Base-by-base conservation (phyloP, 768 basidiomycete species). In the Tephrocybe rancida region DNA sequence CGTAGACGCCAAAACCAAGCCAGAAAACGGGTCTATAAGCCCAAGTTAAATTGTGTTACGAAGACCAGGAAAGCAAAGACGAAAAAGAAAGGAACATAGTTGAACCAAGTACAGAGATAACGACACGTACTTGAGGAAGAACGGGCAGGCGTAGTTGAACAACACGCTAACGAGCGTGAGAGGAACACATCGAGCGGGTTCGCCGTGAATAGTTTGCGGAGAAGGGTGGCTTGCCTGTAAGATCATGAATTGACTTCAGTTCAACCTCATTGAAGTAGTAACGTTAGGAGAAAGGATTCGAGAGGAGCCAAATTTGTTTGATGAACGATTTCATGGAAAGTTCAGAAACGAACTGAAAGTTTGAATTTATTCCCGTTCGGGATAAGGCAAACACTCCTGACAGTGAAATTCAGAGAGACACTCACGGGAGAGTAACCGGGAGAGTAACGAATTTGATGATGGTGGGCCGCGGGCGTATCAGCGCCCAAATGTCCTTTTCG, bases 121-220 rank as follows among this genome's bases (percentile, higher is more conserved):
- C 88, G n/a, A 75, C 56, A 88, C 86, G 27, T 68, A 74, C 25
- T 90, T 92, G 39, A 97, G 77, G 73, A 95, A 94, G 73, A 86
- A 94, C 6, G 95, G 94, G 0, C 81, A 0, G n/a, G 84, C 78
- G 69, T 94, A 96, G 60, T 88, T 88, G 71, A 92, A 87, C 0
- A 80, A 26, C 26, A 94, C 85, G 59, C 85, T 85, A 51, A 86
- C 63, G 54, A 86, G 70, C 0, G 92, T 91, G 37, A 94, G 70
- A 91, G 55, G 25, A 76, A 61, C 22, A 82, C 56, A 59, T 82
- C 81, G 6, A 77, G 61, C 0, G 76, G 76, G 50, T 81, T 81
- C 7, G 79, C 75, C 2, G 65, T 66, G 67, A 71, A 77, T 6
- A 83, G 56, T 37, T 73, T 70, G 29, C 73, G 69, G 3, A 81